Base-by-base conservation (phyloP, 2,329 filamentous ascomycete species). In the Cordyceps tenuipes region DNA sequence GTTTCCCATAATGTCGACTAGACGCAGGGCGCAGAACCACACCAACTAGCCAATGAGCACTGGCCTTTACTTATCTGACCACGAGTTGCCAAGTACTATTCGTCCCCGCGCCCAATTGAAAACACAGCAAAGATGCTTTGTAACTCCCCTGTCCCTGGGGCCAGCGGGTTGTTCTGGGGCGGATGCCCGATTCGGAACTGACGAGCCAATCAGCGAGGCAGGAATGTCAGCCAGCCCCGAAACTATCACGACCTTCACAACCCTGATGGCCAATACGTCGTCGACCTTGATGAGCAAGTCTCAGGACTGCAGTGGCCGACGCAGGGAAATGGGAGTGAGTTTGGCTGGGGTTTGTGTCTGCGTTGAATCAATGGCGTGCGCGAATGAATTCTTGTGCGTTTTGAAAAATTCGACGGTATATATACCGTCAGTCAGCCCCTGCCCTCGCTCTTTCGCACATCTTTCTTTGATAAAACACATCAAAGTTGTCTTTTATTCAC, bases 281-380 rank as follows among this genome's bases (percentile, higher is more conserved):
- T 43, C 50, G 56, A 60, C 57, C 57, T 54, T 60, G 57, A 60
- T 60, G 57, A 60, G 50, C 57, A 29, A 21, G 56, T 21, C 54
- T 47, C 44, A 15, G 17, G 10, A 36, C n/a, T 26, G 26, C 47
- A 50, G 8, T 34, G 23, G 44, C 19, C 12, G 23, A 21, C 10
- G 29, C 5, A 36, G 36, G 5, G 26, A 3, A 13, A 29, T 17
- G n/a, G 46, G 8, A 23, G 6, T 36, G 36, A 36, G 5, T 49
- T 17, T 23, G 47, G 39, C 36, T 13, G 17, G 43, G n/a, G 10
- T 5, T 34, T 7, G 56, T 19, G 46, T 12, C 21, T 50, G n/a
- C n/a, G 2, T 13, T 43, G 17, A 10, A 29, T 29, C 29, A 29
- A 44, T 23, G 26, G 47, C 13, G n/a, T 8, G 39, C 54, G 34